A percentile compares a stretch with the other conserved stretches of the same genome.
Evolutionary conservation across 2,329 filamentous ascomycete species (phyloP).

Genomic region (Aspergillus sp.): DNA sequence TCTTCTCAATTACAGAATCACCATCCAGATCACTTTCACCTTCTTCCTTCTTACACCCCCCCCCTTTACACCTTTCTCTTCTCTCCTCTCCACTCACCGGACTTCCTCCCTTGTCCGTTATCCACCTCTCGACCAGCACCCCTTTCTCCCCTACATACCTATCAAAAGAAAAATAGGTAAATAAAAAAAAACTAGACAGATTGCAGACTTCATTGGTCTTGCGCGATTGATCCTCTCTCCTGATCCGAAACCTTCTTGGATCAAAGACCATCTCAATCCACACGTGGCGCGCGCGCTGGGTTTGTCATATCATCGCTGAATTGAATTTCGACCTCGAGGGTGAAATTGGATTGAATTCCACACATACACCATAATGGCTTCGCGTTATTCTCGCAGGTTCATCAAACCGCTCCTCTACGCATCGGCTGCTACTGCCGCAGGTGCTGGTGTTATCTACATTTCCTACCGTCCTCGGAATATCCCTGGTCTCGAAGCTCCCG

Average conservation of each 20-base stretch:
- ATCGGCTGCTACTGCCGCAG: slow-evolving; percentile 46
- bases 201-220: no score
- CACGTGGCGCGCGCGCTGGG: not conserved
- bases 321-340: no score
- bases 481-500: slow-evolving; percentile 53
- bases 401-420: slow-evolving; percentile 53
- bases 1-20: not conserved
- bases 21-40: not conserved
- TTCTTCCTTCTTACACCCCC: slow-evolving; percentile 1
- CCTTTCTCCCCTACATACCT: not conserved
- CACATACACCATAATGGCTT: slow-evolving; percentile 24
- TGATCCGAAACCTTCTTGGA: no score
- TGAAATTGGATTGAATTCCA: no score
- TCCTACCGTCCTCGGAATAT: slow-evolving; percentile 57
- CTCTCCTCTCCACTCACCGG: not conserved
- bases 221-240: not conserved
- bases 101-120: not conserved
- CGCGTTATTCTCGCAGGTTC: slow-evolving; percentile 40
- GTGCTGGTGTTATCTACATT: slow-evolving; percentile 52
- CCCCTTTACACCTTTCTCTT: not conserved
- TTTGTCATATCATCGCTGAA: not conserved
- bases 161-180: not conserved
- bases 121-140: not conserved
- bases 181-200: no score
- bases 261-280: no score